A percentile compares a stretch with the other conserved stretches of the same genome.
Conservation (phyloP, 2,329 filamentous ascomycete genomes). For the Rhynchosporium agropyri region DNA sequence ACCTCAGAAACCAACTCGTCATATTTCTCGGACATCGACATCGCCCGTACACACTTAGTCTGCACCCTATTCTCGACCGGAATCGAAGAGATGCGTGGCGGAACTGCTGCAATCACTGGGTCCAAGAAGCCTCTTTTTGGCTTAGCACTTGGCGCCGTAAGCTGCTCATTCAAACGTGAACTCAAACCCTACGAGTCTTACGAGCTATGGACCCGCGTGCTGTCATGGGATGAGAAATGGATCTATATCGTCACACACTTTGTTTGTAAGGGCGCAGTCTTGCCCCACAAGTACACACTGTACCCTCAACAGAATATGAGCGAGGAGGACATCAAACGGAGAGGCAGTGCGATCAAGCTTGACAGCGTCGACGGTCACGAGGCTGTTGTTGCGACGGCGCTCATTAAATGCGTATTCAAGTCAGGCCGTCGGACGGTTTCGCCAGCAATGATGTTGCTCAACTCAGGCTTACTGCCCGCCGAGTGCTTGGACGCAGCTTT, state of each 20-base stretch:
- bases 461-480: constrained; percentile 62
- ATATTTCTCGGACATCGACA: constrained; percentile 71
- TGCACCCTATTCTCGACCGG: constrained; percentile 49
- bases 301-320: constrained; percentile 41
- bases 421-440: constrained; percentile 65
- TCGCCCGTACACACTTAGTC: constrained; percentile 66
- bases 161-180: constrained; percentile 67
- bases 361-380: constrained; percentile 22
- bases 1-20: constrained; percentile 63
- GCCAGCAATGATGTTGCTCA: constrained; percentile 62
- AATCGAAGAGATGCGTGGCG: constrained; percentile 43
- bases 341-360: constrained; percentile 4
- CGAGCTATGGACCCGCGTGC: constrained; percentile 71
- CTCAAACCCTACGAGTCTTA: constrained; percentile 69
- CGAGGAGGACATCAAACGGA: constrained; percentile 15
- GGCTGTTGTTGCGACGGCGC: constrained; percentile 48
- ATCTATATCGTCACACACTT: constrained; percentile 63
- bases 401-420: constrained; percentile 64
- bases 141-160: constrained; percentile 55
- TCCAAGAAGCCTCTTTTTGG: constrained; percentile 41
- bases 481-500: constrained; percentile 19
- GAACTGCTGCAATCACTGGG: constrained; percentile 40
- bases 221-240: constrained; percentile 84
- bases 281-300: constrained; percentile 40
- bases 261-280: constrained; percentile 46